phyloP scores from a whole-genome alignment of 768 basidiomycete species.

The Cantharellus cinnabarinus region DNA sequence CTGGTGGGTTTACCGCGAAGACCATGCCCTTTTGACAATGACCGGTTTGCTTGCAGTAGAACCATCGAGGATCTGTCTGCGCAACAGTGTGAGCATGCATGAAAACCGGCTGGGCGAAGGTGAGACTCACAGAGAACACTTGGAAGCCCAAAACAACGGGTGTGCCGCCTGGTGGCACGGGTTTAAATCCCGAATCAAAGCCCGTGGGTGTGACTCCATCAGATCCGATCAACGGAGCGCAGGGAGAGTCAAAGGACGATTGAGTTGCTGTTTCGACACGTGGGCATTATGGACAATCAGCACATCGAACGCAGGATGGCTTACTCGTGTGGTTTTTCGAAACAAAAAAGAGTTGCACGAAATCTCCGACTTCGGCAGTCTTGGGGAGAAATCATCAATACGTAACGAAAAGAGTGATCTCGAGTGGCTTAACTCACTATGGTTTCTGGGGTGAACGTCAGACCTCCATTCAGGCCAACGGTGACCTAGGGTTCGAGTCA shows the following conservation, averaged over 20 bases:
- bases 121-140: background rate
- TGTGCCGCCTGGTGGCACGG: background rate
- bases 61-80: conserved; percentile 7
- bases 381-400: background rate
- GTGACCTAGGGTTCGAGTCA: background rate
- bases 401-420: background rate
- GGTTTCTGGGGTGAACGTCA: conserved; percentile 3
- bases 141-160: background rate
- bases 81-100: background rate
- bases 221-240: conserved; percentile 21
- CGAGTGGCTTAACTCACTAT: conserved; percentile 1
- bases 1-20: conserved; percentile 8
- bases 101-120: background rate
- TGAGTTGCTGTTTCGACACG: background rate
- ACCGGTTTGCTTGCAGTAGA: conserved; percentile 8
- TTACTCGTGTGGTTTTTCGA: background rate
- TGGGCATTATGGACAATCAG: conserved; percentile 17
- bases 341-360: conserved; percentile 2
- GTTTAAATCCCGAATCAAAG: conserved; percentile 34
- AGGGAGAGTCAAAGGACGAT: conserved; percentile 1
- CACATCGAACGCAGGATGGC: background rate
- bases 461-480: conserved; percentile 3
- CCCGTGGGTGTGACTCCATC: conserved; percentile 19
- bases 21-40: conserved; percentile 9
- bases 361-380: conserved; percentile 4